Percentiles rank a stretch among this genome's conserved stretches.
These are phyloP conservation scores for Spiromastix sp. DNA, from an alignment of 2,329 filamentous ascomycete species.

Conservation along the genomic window DNA sequence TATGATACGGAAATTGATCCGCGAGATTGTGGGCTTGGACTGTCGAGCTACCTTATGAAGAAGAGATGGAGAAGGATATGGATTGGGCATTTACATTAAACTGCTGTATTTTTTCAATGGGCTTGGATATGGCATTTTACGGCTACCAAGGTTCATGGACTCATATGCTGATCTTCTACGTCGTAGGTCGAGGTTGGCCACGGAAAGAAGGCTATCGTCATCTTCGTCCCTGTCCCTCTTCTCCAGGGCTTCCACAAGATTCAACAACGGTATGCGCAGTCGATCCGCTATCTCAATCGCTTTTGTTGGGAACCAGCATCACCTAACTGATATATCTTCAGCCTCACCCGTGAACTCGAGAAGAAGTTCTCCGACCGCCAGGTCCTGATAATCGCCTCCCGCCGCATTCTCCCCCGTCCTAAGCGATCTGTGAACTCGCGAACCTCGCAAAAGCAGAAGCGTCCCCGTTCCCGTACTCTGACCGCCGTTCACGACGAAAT, in stretches of 20 bases:
- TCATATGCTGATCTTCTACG: too few species aligned
- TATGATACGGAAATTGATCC: too few species aligned
- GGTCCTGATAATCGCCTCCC: slow-evolving; percentile 96
- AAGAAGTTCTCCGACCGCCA: slow-evolving; percentile 99
- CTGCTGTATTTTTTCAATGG: neutral
- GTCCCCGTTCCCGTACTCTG: slow-evolving; percentile 91
- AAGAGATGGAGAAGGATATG: too few species aligned
- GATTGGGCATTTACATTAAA: too few species aligned
- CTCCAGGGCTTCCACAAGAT: slow-evolving; percentile 98
- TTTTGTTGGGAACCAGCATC: neutral
- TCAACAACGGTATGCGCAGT: slow-evolving; percentile 84
- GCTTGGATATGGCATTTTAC: neutral
- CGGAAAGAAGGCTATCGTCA: slow-evolving; percentile 99
- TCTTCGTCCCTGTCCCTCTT: slow-evolving; percentile 99
- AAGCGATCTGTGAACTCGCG: slow-evolving; percentile 96
- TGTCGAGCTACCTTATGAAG: too few species aligned
- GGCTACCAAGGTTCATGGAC: too few species aligned
- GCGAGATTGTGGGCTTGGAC: too few species aligned
- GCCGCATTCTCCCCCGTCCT: slow-evolving; percentile 96
- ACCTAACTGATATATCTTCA: slow-evolving; percentile 27
- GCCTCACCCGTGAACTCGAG: slow-evolving; percentile 99
- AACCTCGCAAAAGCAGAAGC: slow-evolving; percentile 97
- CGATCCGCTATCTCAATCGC: neutral
- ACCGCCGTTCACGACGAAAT: slow-evolving; percentile 98
- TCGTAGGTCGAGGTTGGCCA: slow-evolving; percentile 99